phyloP scores from a whole-genome alignment of 495 filamentous ascomycete species.

The Tricharina praecox region DNA sequence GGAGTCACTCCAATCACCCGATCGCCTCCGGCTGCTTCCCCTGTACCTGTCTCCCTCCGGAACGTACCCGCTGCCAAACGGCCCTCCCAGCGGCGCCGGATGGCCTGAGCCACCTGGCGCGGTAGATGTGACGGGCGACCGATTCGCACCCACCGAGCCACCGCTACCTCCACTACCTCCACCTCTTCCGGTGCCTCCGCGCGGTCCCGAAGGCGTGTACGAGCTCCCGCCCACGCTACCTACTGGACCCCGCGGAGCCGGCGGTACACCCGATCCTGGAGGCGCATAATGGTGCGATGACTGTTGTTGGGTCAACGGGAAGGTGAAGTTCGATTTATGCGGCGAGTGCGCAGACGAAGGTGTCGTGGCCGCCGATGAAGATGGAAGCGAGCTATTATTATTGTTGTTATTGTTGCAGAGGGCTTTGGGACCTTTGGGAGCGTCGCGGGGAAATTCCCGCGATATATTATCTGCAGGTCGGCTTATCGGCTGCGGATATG shows the following conservation, averaged over 20 bases:
- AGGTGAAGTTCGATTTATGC: slow-evolving; percentile 20
- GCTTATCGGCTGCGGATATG: slow-evolving; percentile 9
- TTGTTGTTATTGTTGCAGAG: slow-evolving; percentile 10
- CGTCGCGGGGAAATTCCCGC: slow-evolving; percentile 18
- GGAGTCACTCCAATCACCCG: slow-evolving; percentile 21
- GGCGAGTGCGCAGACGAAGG: slow-evolving; percentile 18
- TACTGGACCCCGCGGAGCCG: slow-evolving; percentile 2
- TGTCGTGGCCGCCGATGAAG: slow-evolving; percentile 8
- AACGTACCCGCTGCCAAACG: slow-evolving; percentile 16
- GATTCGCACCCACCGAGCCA: slow-evolving; percentile 13
- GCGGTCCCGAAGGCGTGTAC: slow-evolving; percentile 20
- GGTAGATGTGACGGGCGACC: slow-evolving; percentile 16
- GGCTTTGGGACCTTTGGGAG: slow-evolving; percentile 24
- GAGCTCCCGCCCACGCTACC: slow-evolving; percentile 12
- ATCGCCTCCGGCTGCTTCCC: slow-evolving; percentile 16
- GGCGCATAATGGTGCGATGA: slow-evolving; percentile 20
- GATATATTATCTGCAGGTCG: background rate
- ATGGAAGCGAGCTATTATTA: slow-evolving; percentile 10
- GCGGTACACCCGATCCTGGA: slow-evolving; percentile 2
- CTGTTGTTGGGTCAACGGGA: slow-evolving; percentile 16
- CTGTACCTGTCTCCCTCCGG: slow-evolving; percentile 15
- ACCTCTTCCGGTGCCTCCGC: slow-evolving; percentile 18
- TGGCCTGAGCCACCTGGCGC: slow-evolving; percentile 12
- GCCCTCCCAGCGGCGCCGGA: slow-evolving; percentile 13
- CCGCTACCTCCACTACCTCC: slow-evolving; percentile 2